Evolutionary conservation across 306 rosid genomes (phyloP).

Genomic region (Hippophae gyantsensis): DNA sequence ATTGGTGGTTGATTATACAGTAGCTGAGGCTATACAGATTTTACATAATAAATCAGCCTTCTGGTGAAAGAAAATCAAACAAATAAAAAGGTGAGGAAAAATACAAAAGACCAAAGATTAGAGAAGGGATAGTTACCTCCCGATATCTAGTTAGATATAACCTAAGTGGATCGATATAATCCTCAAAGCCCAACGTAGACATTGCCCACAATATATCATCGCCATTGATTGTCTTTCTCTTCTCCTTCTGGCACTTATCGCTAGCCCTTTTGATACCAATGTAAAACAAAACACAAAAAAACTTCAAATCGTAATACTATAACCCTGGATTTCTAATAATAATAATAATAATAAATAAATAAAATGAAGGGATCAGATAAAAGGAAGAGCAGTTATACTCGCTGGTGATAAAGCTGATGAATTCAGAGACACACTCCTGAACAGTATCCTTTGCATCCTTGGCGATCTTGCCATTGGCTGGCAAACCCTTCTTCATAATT

Average conservation of each 20-base stretch:
- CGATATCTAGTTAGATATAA: slow-evolving; percentile 77
- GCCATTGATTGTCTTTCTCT: slow-evolving; percentile 90
- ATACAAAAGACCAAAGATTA: neutral
- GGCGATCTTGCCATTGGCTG: slow-evolving; percentile 81
- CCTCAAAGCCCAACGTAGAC: slow-evolving; percentile 92
- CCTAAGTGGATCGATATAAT: slow-evolving; percentile 88
- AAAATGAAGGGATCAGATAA: neutral
- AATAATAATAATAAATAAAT: too few species aligned
- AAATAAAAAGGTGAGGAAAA: neutral
- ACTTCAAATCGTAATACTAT: too few species aligned
- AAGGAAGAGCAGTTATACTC: slow-evolving; percentile 31
- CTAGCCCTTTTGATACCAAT: slow-evolving; percentile 49
- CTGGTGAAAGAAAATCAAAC: neutral
- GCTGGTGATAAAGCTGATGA: slow-evolving; percentile 92
- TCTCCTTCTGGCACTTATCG: slow-evolving; percentile 91
- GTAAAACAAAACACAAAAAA: too few species aligned
- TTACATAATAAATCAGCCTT: neutral
- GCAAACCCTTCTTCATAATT: slow-evolving; percentile 87
- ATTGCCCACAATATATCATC: slow-evolving; percentile 92
- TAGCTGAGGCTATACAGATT: too few species aligned
- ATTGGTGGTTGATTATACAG: too few species aligned
- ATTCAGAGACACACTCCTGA: slow-evolving; percentile 89
- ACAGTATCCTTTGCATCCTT: slow-evolving; percentile 86
- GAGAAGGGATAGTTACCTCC: slow-evolving; percentile 39
- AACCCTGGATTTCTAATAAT: neutral